Evolutionary conservation across 768 basidiomycete species (phyloP).

Genomic region (Leucosporidium creatinivorum): DNA sequence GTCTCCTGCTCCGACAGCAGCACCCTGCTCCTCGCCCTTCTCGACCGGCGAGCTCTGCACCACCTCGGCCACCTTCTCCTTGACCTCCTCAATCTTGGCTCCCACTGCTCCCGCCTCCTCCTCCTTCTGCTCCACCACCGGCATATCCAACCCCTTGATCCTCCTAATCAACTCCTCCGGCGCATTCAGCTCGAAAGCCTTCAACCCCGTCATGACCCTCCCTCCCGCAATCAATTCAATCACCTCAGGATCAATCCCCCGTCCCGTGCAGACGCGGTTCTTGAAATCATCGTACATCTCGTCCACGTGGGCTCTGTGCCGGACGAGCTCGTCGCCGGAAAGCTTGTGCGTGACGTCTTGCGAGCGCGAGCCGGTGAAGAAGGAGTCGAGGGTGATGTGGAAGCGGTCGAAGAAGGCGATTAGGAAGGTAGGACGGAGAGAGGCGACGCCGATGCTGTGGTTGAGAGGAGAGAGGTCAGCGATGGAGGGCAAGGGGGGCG

Average conservation of each 20-base stretch:
- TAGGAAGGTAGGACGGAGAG: slow-evolving; percentile 36
- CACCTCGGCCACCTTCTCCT: background rate
- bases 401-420: slow-evolving; percentile 36
- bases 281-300: slow-evolving; percentile 37
- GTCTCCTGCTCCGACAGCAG: too few species aligned
- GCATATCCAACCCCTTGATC: slow-evolving; percentile 19
- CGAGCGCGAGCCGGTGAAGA: slow-evolving; percentile 33
- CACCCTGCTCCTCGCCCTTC: background rate
- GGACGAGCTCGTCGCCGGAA: slow-evolving; percentile 17
- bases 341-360: slow-evolving; percentile 28
- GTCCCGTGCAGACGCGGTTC: slow-evolving; percentile 30
- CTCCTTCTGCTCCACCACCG: background rate
- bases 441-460: slow-evolving; percentile 32
- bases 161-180: slow-evolving; percentile 19
- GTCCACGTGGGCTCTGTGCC: slow-evolving; percentile 31
- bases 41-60: background rate
- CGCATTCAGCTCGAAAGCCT: slow-evolving; percentile 31
- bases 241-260: slow-evolving; percentile 30
- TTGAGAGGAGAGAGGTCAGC: background rate
- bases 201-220: slow-evolving; percentile 33
- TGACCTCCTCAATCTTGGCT: background rate
- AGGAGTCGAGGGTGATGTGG: slow-evolving; percentile 35
- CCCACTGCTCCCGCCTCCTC: background rate
- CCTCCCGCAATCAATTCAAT: slow-evolving; percentile 37
- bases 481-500: background rate